A percentile compares a stretch with the other conserved stretches of the same genome.
These are phyloP conservation scores for Pleodorina starrii DNA, from an alignment of 139 green algal species.

Conservation along the genomic window DNA sequence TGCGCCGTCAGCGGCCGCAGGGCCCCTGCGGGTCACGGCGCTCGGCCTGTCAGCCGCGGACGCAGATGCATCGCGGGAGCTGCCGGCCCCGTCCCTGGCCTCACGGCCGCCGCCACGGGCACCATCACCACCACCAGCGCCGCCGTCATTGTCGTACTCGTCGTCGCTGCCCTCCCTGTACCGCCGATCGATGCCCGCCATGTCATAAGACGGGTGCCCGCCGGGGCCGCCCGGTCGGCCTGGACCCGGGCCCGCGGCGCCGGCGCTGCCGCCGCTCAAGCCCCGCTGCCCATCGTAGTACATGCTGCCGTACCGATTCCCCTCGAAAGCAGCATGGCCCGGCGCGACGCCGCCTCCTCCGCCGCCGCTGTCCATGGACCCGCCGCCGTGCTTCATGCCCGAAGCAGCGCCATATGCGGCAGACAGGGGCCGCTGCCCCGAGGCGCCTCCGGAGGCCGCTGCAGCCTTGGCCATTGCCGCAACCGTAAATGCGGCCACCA, in stretches of 20 bases:
- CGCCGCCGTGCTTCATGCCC: background rate
- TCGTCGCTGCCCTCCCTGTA: background rate
- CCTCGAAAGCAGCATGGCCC: background rate
- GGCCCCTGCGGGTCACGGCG: background rate
- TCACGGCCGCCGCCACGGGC: too few species aligned
- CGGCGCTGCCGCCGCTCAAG: background rate
- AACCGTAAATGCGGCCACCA: background rate
- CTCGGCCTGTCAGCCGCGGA: too few species aligned
- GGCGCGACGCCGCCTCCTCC: background rate
- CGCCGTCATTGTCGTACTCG: background rate
- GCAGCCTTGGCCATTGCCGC: background rate
- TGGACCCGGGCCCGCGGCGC: background rate
- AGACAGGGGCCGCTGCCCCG: too few species aligned
- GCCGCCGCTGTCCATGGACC: background rate
- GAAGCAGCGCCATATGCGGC: too few species aligned
- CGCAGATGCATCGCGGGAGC: too few species aligned
- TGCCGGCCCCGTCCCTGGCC: background rate
- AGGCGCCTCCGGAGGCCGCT: background rate
- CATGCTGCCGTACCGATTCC: background rate
- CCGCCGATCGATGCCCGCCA: background rate
- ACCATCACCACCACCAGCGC: background rate
- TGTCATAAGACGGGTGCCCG: background rate
- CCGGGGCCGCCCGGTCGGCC: background rate
- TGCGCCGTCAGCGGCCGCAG: background rate
- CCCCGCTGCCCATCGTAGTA: conserved; percentile 2